Conservation (phyloP, 2,329 filamentous ascomycete species). For the Ceratocystis cubensis region DNA sequence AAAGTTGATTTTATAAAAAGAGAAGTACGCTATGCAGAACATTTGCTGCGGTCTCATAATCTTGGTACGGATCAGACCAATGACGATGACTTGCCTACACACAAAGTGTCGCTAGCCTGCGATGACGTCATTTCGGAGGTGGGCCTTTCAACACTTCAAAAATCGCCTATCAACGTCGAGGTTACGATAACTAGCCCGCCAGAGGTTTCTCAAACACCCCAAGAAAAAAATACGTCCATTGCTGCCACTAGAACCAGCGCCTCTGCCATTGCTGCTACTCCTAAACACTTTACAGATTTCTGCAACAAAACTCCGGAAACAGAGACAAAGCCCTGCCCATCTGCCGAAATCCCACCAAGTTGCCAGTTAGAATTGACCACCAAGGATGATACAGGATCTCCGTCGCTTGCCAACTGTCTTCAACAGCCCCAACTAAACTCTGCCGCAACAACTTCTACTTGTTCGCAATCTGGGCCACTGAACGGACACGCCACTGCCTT, state of each 20-base stretch:
- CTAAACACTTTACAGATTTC: not conserved
- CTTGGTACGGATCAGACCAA: not conserved
- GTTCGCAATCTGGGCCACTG: not conserved
- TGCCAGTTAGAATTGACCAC: not conserved
- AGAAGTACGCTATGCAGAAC: not conserved
- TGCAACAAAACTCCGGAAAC: not conserved
- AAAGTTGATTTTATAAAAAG: not conserved
- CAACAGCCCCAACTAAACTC: not conserved
- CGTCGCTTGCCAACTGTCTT: not conserved
- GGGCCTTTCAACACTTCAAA: not conserved
- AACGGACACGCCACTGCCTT: not conserved
- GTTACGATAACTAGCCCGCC: not conserved
- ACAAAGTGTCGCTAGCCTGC: not conserved
- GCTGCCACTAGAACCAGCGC: not conserved
- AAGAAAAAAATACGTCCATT: not conserved
- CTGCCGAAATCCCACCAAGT: not conserved
- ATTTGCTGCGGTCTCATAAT: not conserved
- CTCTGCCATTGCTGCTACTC: not conserved
- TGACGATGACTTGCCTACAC: not conserved
- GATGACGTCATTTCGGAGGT: constrained; percentile 10
- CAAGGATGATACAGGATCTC: not conserved
- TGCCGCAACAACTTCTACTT: not conserved
- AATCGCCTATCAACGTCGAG: not conserved
- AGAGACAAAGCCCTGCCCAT: not conserved
- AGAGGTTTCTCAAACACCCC: not conserved